phyloP scores from a whole-genome alignment of 352 stramenopile genomes.

The Lagenidium giganteum region DNA sequence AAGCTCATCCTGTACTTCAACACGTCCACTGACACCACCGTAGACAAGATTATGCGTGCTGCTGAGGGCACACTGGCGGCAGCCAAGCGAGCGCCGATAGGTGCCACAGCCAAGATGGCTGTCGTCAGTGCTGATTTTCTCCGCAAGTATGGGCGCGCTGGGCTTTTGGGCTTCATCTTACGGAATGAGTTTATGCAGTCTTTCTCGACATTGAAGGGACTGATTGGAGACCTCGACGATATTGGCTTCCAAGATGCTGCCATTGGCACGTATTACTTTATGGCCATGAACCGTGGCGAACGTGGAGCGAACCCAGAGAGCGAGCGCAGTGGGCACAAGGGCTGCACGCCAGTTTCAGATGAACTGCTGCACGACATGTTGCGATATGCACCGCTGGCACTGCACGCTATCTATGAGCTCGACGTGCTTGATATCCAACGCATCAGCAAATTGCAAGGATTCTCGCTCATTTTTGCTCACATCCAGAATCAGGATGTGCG shows the following conservation, averaged over 20 bases:
- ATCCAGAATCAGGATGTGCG: conserved; percentile 79
- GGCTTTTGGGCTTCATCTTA: conserved; percentile 77
- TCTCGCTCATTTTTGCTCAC: conserved; percentile 75
- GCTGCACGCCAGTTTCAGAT: conserved; percentile 56
- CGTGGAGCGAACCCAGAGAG: conserved; percentile 62
- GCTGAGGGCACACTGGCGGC: conserved; percentile 72
- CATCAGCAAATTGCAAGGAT: conserved; percentile 74
- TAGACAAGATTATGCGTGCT: conserved; percentile 83
- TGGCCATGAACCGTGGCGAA: conserved; percentile 83
- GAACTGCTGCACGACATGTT: conserved; percentile 66
- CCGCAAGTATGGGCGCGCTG: conserved; percentile 75
- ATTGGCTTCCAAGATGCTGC: conserved; percentile 82
- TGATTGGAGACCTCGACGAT: conserved; percentile 76
- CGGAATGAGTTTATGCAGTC: conserved; percentile 88
- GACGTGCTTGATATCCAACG: conserved; percentile 83
- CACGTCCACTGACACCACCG: conserved; percentile 65
- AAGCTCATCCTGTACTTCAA: conserved; percentile 76
- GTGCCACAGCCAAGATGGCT: conserved; percentile 75
- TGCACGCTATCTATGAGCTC: conserved; percentile 83
- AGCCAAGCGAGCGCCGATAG: conserved; percentile 75
- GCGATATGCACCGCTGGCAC: conserved; percentile 66
- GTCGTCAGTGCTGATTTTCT: conserved; percentile 84
- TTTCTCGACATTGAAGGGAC: conserved; percentile 74
- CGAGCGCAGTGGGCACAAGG: conserved; percentile 53
- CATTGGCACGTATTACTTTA: conserved; percentile 85